Evolutionary conservation across 2,329 filamentous ascomycete genomes (phyloP).

Genomic region (Bipolaris victoriae): DNA sequence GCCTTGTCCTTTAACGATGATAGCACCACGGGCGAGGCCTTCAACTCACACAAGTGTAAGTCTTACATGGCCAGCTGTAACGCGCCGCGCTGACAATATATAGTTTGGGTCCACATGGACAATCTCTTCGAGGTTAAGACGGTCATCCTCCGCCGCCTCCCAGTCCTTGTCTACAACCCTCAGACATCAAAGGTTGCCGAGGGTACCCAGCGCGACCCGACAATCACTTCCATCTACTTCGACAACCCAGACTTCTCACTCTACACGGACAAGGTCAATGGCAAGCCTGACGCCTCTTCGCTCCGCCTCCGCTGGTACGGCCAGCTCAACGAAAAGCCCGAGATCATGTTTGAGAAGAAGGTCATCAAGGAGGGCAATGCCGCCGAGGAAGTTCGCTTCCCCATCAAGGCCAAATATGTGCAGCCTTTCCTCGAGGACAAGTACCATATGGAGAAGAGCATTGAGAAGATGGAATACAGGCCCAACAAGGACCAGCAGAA

Average conservation of each 20-base stretch:
- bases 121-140: slow-evolving; percentile 98
- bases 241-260: slow-evolving; percentile 86
- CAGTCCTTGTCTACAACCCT: slow-evolving; percentile 91
- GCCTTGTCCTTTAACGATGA: slow-evolving; percentile 55
- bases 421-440: slow-evolving; percentile 84
- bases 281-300: slow-evolving; percentile 76
- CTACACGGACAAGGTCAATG: slow-evolving; percentile 84
- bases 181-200: slow-evolving; percentile 83
- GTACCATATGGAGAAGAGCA: slow-evolving; percentile 89
- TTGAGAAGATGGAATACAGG: slow-evolving; percentile 82
- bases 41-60: slow-evolving; percentile 86
- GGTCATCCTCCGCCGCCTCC: slow-evolving; percentile 86
- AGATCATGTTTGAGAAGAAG: slow-evolving; percentile 90
- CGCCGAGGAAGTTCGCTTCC: slow-evolving; percentile 79
- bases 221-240: slow-evolving; percentile 95
- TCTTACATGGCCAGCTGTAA: slow-evolving; percentile 9
- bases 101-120: slow-evolving; percentile 93
- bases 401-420: slow-evolving; percentile 93
- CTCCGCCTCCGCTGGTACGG: slow-evolving; percentile 92
- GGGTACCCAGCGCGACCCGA: slow-evolving; percentile 77
- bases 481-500: slow-evolving; percentile 71
- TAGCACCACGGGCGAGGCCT: slow-evolving; percentile 63
- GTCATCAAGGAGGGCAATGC: slow-evolving; percentile 75
- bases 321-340: slow-evolving; percentile 75
- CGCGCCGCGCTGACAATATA: slow-evolving; percentile 38